Base-by-base conservation (phyloP, 2,329 filamentous ascomycete species). In the Microsporum canis region DNA sequence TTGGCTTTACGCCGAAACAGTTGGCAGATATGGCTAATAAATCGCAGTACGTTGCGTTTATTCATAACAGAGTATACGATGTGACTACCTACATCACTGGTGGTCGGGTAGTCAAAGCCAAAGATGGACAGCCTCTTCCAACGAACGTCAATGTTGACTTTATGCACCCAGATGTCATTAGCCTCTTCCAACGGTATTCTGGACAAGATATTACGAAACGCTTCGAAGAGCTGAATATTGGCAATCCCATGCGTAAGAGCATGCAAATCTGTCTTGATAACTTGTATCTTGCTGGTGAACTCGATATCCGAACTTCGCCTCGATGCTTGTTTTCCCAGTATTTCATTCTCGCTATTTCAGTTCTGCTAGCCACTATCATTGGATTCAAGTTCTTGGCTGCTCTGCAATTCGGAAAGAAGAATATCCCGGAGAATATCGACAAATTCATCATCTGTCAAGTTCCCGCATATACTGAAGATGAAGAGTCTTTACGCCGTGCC, bases 401-500 rank as follows among this genome's bases (percentile, higher is more conserved):
- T 5, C 81, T 99, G 62, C 94, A 99, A 71, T 99, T 99, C 69
- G 87, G 89, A 51, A 85, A 82, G 68, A 96, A 95, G 78, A 96
- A 89, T 65, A 78, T 92, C 41, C 95, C 94, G 0, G 94, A 99
- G 75, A 94, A 96, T 71, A 83, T 99, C 34, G 94, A 99, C 76
- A 99, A 99, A 73, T 99, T 99, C 72, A 82, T 99, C 72, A 96
- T 99, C 75, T 95, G 90, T 71, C 95, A 96, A 74, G 92, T 99
- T 63, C 94, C 94, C 0, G 94, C 91, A 1, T 99, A 99, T 70
- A 99, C 94, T 0, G 94, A 99, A 78, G 94, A 97, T 71, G 95
- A 99, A 73, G 95, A 99, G 0, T 97, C 92, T 39, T 81, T 99
- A 31, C 90, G 94, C 60, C 91, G 92, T 80, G 94, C 94, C 62